Conservation (phyloP, 306 rosid species). For the Mucuna pruriens region DNA sequence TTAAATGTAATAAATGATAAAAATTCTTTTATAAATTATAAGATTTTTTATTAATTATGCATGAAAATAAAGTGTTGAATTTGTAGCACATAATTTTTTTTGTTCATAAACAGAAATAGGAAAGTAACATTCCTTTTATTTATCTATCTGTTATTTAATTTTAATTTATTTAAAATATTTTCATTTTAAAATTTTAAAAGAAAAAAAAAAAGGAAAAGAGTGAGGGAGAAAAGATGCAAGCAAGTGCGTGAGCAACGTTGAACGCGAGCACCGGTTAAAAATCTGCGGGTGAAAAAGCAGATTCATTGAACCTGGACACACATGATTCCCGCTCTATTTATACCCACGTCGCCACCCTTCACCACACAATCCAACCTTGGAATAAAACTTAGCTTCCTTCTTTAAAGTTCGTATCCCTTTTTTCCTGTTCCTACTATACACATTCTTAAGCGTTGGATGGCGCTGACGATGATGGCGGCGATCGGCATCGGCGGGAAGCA, state of each 20-base stretch:
- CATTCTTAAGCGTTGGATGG: background rate
- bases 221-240: background rate
- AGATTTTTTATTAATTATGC: too few species aligned
- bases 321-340: conserved; percentile 27
- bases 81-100: too few species aligned
- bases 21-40: too few species aligned
- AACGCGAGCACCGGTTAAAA: background rate
- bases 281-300: background rate
- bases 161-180: too few species aligned
- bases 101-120: too few species aligned
- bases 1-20: too few species aligned
- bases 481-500: conserved; percentile 33
- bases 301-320: conserved; percentile 57
- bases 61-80: too few species aligned
- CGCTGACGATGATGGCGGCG: conserved; percentile 43
- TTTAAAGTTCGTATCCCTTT: background rate
- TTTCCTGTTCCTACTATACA: background rate
- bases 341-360: conserved; percentile 1
- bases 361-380: background rate
- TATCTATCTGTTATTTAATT: too few species aligned
- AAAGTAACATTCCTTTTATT: too few species aligned
- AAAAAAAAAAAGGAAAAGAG: too few species aligned
- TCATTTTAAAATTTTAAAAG: too few species aligned
- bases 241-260: conserved; percentile 36
- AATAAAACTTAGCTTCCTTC: background rate